These are phyloP conservation scores for Cyclaneusma minus DNA, from an alignment of 2,329 filamentous ascomycete species.

Conservation along the genomic window DNA sequence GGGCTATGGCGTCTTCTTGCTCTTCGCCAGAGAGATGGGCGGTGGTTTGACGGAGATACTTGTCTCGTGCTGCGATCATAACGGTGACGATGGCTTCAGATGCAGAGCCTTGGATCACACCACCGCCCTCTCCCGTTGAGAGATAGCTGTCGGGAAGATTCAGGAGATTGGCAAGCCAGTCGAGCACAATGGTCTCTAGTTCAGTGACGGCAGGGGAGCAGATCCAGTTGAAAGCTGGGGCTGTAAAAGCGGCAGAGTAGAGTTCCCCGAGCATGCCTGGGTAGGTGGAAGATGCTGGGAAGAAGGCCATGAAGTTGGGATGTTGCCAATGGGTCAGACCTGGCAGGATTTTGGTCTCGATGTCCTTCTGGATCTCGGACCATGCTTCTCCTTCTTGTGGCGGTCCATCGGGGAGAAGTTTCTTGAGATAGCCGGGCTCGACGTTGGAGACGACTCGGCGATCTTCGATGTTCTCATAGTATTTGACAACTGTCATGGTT, in stretches of 20 bases:
- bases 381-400: constrained; percentile 58
- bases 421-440: constrained; percentile 70
- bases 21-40: constrained; percentile 34
- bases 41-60: constrained; percentile 49
- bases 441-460: constrained; percentile 64
- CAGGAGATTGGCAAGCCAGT: constrained; percentile 74
- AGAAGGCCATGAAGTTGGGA: constrained; percentile 93
- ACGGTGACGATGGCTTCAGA: constrained; percentile 77
- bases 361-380: constrained; percentile 66
- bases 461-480: constrained; percentile 61
- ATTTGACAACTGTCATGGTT: constrained; percentile 53
- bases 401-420: constrained; percentile 53
- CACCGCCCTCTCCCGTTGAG: constrained; percentile 60
- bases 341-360: constrained; percentile 75
- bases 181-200: constrained; percentile 81
- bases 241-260: constrained; percentile 77
- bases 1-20: constrained; percentile 53
- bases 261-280: constrained; percentile 83
- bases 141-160: constrained; percentile 58
- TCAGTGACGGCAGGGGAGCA: constrained; percentile 87
- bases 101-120: constrained; percentile 87
- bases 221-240: constrained; percentile 93
- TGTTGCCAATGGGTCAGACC: constrained; percentile 89
- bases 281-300: constrained; percentile 67
- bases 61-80: constrained; percentile 76